A percentile compares a stretch with the other conserved stretches of the same genome.
Conservation (phyloP, 2,329 filamentous ascomycete genomes). For the Cadophora luteo-olivacea region DNA sequence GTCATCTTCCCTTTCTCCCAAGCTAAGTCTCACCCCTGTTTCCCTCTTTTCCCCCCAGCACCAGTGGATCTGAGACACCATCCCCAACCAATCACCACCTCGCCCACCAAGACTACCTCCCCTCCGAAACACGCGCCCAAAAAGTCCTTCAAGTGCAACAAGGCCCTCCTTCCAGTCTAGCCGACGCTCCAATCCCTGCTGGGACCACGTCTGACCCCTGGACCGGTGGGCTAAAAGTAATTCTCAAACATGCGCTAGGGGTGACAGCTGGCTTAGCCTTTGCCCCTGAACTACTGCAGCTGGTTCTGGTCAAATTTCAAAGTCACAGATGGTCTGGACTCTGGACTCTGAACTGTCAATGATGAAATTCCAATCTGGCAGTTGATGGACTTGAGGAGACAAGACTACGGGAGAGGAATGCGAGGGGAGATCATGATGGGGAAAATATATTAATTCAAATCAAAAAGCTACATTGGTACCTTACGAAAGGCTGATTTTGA, state of each 20-base stretch:
- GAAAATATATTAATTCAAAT: background rate
- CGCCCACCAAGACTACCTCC: background rate
- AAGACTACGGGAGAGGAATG: background rate
- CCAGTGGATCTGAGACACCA: background rate
- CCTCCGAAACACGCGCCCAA: slow-evolving; percentile 11
- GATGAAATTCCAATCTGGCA: too few relatives aligned
- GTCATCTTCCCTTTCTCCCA: too few relatives aligned
- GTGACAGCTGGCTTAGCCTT: background rate
- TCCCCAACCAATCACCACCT: background rate
- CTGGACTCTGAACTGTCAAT: background rate
- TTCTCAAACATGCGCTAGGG: slow-evolving; percentile 7
- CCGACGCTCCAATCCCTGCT: background rate
- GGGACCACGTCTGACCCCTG: background rate
- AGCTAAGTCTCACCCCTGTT: slow-evolving; percentile 1
- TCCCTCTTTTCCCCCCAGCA: background rate
- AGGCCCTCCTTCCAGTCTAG: background rate
- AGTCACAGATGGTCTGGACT: background rate
- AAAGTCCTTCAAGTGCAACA: background rate
- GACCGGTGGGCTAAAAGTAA: background rate
- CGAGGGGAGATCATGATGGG: background rate
- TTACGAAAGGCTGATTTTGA: background rate
- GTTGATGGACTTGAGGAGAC: too few relatives aligned
- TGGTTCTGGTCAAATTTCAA: too few relatives aligned
- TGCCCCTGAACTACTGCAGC: background rate
- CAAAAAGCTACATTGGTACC: background rate